Evolutionary conservation across 371 early-diverging fungal species (phyloP).

Genomic region (Rhizomucor miehei): DNA sequence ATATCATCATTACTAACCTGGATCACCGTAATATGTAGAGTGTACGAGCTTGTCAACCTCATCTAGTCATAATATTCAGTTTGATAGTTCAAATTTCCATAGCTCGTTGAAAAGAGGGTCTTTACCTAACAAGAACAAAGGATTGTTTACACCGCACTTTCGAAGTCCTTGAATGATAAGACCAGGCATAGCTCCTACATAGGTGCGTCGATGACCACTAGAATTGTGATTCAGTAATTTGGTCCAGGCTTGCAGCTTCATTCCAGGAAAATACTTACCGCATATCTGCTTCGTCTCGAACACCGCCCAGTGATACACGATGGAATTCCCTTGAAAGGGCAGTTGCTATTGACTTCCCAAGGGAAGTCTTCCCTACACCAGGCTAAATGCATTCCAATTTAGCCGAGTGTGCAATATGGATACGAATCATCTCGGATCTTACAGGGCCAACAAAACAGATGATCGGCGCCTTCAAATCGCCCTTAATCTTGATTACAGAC

Average conservation of each 20-base stretch:
- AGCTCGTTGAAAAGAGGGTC: background rate
- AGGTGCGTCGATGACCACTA: conserved; percentile 87
- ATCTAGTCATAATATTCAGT: conserved; percentile 35
- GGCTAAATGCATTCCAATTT: conserved; percentile 33
- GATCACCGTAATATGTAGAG: conserved; percentile 73
- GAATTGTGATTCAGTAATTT: too few relatives aligned
- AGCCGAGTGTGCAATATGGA: conserved; percentile 6
- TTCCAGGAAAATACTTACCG: conserved; percentile 36
- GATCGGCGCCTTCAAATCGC: conserved; percentile 81
- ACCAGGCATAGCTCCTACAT: conserved; percentile 89
- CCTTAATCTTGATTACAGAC: conserved; percentile 77
- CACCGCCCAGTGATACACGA: conserved; percentile 84
- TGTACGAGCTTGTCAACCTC: conserved; percentile 84
- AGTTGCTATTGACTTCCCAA: conserved; percentile 80
- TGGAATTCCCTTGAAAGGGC: conserved; percentile 81
- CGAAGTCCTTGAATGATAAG: conserved; percentile 77
- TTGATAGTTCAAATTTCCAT: background rate
- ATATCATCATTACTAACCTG: conserved; percentile 25
- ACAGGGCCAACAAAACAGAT: conserved; percentile 77
- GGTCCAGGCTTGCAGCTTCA: too few relatives aligned
- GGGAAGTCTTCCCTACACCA: conserved; percentile 83
- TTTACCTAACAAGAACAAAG: conserved; percentile 70
- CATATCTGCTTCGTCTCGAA: conserved; percentile 88
- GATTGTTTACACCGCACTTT: conserved; percentile 75
- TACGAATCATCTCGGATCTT: conserved; percentile 10